Percentiles rank a stretch among this genome's conserved stretches.
These are phyloP conservation scores for Pseudogymnoascus sp. DNA, from an alignment of 2,329 filamentous ascomycete genomes.

Conservation along the genomic window DNA sequence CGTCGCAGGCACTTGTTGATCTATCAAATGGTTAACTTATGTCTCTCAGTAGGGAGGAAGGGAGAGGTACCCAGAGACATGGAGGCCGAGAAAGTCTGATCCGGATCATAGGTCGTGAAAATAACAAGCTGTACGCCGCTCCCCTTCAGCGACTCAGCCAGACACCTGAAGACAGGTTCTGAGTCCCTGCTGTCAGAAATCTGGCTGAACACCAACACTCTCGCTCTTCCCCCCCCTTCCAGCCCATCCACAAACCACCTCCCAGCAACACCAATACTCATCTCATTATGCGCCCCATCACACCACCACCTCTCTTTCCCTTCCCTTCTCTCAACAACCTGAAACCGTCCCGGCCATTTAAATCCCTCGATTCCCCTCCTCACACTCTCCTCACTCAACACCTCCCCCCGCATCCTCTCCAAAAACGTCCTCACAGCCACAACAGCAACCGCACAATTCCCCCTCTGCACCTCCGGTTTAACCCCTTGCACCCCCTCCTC, in stretches of 20 bases:
- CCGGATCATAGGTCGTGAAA: conserved; percentile 7
- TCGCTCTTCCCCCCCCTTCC: conserved; percentile 6
- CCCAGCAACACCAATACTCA: conserved; percentile 72
- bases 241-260: conserved; percentile 63
- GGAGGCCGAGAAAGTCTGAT: neutral
- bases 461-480: conserved; percentile 45
- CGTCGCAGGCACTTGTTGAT: conserved; percentile 11
- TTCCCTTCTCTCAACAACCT: conserved; percentile 38
- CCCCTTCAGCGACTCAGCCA: neutral
- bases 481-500: conserved; percentile 27
- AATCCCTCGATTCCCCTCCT: conserved; percentile 58
- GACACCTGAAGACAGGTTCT: neutral
- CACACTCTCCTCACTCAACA: neutral
- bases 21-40: neutral
- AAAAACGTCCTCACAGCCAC: conserved; percentile 43
- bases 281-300: conserved; percentile 36
- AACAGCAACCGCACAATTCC: conserved; percentile 43
- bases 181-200: neutral
- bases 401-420: conserved; percentile 4
- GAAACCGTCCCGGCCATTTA: conserved; percentile 70
- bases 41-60: neutral
- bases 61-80: neutral
- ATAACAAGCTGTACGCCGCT: neutral
- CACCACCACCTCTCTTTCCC: conserved; percentile 23
- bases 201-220: conserved; percentile 4